A percentile compares a stretch with the other conserved stretches of the same genome.
Conservation (phyloP, 805 yeast genomes). For the Candida vaughaniae region DNA sequence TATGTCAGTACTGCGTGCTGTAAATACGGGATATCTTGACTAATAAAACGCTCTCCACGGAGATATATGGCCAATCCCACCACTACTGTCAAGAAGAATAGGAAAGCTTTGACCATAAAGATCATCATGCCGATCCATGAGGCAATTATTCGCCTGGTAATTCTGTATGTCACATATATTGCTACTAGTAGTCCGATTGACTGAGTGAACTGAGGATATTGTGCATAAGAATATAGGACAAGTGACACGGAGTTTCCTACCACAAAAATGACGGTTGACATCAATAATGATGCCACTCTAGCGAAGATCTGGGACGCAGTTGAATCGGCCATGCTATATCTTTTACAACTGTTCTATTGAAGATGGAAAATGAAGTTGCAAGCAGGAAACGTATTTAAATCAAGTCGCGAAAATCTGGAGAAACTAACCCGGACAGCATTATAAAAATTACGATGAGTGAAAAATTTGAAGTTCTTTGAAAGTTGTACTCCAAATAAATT, state of each 20-base stretch:
- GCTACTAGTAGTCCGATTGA: constrained; percentile 13
- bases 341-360: too few species aligned
- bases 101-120: constrained; percentile 17
- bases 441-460: constrained; percentile 1
- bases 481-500: constrained; percentile 17
- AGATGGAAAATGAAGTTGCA: too few species aligned
- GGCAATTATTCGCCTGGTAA: constrained; percentile 15
- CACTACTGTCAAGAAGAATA: constrained; percentile 16
- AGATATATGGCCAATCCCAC: constrained; percentile 19
- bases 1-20: constrained; percentile 4
- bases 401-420: too few species aligned
- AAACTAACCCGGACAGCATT: constrained; percentile 6
- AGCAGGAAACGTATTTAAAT: too few species aligned
- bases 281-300: constrained; percentile 7
- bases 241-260: constrained; percentile 14
- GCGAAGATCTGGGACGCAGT: constrained; percentile 13
- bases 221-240: constrained; percentile 11
- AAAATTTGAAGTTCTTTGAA: constrained; percentile 12
- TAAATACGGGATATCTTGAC: constrained; percentile 16
- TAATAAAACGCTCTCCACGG: constrained; percentile 23
- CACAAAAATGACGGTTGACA: constrained; percentile 15
- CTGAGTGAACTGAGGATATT: constrained; percentile 21
- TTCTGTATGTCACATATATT: constrained; percentile 19
- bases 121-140: constrained; percentile 23
- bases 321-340: constrained; percentile 3